Percentiles rank a stretch among this genome's conserved stretches.
These are phyloP conservation scores for Zymoseptoria tritici DNA, from an alignment of 2,329 filamentous ascomycete genomes.

Conservation along the genomic window DNA sequence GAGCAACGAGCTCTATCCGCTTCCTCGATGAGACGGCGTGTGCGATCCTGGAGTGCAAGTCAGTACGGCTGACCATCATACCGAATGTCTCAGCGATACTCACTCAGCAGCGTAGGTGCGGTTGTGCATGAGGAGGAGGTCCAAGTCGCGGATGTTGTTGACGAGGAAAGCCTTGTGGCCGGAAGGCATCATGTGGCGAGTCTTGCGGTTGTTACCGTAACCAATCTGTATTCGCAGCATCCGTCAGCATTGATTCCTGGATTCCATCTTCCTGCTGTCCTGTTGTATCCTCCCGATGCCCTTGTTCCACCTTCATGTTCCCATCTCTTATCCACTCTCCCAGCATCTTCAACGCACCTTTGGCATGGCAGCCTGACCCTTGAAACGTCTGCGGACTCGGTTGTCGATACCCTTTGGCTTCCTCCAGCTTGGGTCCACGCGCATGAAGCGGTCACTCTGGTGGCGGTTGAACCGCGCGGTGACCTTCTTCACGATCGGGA, in stretches of 20 bases:
- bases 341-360: constrained; percentile 60
- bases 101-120: constrained; percentile 98
- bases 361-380: constrained; percentile 92
- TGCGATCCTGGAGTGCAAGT: constrained; percentile 64
- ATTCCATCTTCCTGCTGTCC: constrained; percentile 4
- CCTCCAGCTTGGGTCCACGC: constrained; percentile 85
- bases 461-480: constrained; percentile 94
- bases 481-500: constrained; percentile 99
- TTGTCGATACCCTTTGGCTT: constrained; percentile 99
- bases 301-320: constrained; percentile 1
- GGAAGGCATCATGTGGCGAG: constrained; percentile 95
- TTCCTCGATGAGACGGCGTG: constrained; percentile 98
- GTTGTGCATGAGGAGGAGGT: constrained; percentile 99
- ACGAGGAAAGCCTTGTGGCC: constrained; percentile 99
- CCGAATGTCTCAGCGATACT: constrained; percentile 35
- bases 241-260: constrained; percentile 10
- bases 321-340: constrained; percentile 1
- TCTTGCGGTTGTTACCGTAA: constrained; percentile 99
- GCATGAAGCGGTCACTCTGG: constrained; percentile 95
- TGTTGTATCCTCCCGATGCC: constrained; percentile 4
- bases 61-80: constrained; percentile 25
- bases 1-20: constrained; percentile 94
- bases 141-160: constrained; percentile 90
- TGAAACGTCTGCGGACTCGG: constrained; percentile 93
- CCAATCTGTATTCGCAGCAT: constrained; percentile 62